Evolutionary conservation across 108 stramenopile genomes (phyloP).

Genomic region (Nannochloropsis oceanica): DNA sequence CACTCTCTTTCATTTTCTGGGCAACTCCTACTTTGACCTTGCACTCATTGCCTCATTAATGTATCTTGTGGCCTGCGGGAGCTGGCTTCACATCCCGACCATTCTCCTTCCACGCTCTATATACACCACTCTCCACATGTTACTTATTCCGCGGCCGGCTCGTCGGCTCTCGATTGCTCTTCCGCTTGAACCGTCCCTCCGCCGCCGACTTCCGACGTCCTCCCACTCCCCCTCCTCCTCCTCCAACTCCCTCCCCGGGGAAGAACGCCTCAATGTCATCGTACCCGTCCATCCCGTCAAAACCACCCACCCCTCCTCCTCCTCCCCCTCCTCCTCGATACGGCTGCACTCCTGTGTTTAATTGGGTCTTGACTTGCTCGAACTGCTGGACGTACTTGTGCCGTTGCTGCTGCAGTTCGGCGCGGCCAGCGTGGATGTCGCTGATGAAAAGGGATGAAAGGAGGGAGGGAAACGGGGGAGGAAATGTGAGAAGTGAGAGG

Average conservation of each 20-base stretch:
- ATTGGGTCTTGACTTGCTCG: neutral
- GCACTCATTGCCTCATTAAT: too few relatives aligned
- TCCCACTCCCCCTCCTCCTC: neutral
- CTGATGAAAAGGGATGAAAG: neutral
- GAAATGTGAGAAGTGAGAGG: too few relatives aligned
- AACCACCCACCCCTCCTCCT: neutral
- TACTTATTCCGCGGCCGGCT: neutral
- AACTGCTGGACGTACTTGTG: neutral
- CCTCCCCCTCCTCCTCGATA: neutral
- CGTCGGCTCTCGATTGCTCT: neutral
- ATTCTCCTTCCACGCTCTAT: neutral
- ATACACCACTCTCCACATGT: neutral
- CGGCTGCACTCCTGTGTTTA: neutral
- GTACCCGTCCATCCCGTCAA: neutral
- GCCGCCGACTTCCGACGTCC: neutral
- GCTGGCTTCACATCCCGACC: neutral
- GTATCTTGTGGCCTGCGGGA: neutral
- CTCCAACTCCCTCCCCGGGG: neutral
- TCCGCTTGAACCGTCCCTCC: neutral
- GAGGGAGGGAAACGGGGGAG: too few relatives aligned
- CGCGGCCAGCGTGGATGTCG: neutral
- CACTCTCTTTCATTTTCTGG: too few relatives aligned
- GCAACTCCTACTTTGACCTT: too few relatives aligned
- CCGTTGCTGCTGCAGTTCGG: neutral
- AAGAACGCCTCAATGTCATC: neutral